Conservation (phyloP, 148 eudicot species). For the Camellia lanceoleosa region DNA sequence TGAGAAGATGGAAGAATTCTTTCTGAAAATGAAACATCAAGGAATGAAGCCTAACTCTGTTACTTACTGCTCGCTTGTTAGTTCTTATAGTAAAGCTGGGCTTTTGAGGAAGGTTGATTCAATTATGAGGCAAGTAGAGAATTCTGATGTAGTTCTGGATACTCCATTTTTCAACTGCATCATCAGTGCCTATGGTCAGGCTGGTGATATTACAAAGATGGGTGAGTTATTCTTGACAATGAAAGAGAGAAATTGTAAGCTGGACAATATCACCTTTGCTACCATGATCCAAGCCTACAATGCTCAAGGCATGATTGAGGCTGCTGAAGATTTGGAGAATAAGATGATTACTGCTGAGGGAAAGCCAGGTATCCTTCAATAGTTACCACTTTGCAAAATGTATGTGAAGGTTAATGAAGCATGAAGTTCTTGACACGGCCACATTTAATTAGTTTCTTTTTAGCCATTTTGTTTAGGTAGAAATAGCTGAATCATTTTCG, state of each 20-base stretch:
- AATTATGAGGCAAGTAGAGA: slow-evolving; percentile 69
- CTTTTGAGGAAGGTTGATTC: slow-evolving; percentile 67
- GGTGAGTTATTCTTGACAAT: slow-evolving; percentile 47
- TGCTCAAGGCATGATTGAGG: slow-evolving; percentile 66
- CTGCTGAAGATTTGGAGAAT: slow-evolving; percentile 52
- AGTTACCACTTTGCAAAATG: not conserved
- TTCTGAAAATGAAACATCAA: slow-evolving; percentile 86
- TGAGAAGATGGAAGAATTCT: slow-evolving; percentile 61
- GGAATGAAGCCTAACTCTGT: slow-evolving; percentile 81
- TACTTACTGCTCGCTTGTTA: slow-evolving; percentile 74
- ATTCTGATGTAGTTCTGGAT: slow-evolving; percentile 72
- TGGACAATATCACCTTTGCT: slow-evolving; percentile 67
- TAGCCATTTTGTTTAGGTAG: not conserved
- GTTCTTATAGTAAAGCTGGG: slow-evolving; percentile 68
- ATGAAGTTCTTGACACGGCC: not conserved
- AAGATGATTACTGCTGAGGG: slow-evolving; percentile 33
- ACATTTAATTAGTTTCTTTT: not conserved
- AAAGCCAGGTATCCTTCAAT: slow-evolving; percentile 33
- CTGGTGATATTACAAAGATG: slow-evolving; percentile 63
- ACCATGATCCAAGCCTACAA: slow-evolving; percentile 76
- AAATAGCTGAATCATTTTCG: not conserved
- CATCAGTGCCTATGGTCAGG: slow-evolving; percentile 69
- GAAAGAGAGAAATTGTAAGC: slow-evolving; percentile 55
- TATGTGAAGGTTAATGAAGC: not conserved
- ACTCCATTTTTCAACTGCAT: slow-evolving; percentile 77